phyloP scores from a whole-genome alignment of 148 eudicot genomes.

The Rhododendron simsii region DNA sequence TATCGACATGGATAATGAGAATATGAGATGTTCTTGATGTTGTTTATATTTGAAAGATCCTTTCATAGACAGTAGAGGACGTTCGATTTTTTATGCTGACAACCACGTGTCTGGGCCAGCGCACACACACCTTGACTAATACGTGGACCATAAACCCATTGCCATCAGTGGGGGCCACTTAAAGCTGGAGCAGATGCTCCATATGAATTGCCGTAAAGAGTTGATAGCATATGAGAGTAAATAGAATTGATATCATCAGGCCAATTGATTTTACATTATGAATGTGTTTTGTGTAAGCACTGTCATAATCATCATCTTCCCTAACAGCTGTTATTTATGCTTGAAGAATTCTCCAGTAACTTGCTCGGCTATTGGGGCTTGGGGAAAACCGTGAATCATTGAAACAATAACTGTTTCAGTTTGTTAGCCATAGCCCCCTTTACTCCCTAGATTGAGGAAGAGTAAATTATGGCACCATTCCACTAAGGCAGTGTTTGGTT shows the following conservation, averaged over 20 bases:
- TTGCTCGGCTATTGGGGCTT: neutral
- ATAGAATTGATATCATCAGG: neutral
- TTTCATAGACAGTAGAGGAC: neutral
- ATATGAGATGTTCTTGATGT: neutral
- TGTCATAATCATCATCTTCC: neutral
- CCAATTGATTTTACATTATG: neutral
- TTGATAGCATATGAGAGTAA: too few relatives aligned
- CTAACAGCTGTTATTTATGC: neutral
- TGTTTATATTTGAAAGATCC: neutral
- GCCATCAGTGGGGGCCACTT: neutral
- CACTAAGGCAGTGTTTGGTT: neutral
- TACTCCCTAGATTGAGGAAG: neutral
- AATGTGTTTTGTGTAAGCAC: neutral
- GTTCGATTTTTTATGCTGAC: neutral
- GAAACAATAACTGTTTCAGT: neutral
- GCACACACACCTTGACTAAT: neutral
- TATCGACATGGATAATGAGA: neutral
- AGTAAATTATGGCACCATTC: neutral
- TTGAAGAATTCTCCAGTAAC: neutral
- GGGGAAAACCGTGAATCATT: neutral
- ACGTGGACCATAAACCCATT: neutral
- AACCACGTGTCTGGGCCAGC: neutral
- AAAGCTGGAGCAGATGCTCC: neutral
- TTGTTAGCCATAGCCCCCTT: neutral
- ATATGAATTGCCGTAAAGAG: too few relatives aligned